Evolutionary conservation across 495 filamentous ascomycete genomes (phyloP), one percentile per base, ranked within the genome.

Genomic region (Platismatia glauca): DNA sequence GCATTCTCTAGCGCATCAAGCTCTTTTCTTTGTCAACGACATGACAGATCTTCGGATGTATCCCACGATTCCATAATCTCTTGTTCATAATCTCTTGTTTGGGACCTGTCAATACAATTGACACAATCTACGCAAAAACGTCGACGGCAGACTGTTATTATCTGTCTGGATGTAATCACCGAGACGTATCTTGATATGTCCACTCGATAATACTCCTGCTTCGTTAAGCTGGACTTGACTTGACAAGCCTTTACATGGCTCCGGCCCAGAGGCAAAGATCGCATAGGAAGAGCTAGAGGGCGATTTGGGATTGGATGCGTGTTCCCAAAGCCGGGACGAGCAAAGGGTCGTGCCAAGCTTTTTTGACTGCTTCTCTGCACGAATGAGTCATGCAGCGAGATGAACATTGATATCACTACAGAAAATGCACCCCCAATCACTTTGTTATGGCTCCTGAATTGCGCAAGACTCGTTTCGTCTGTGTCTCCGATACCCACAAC

Each of bases 401-500:
- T 46, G 22, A 27, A n/a, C 4, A 46, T 46, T 20, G 43, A 37
- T 24, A 8, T 44, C 39, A 33, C 22, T 46, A 20, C 4, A 5
- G 12, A 59, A 31, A 9, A n/a, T 7, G 18, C 33, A 18, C 22
- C 8, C n/a, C 12, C 7, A 31, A 24, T 4, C 29, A 50, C 52
- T 11, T 46, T 5, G 31, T 41, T 16, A 63, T 66, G 15, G n/a
- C 46, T 24, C 44, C 44, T 58, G 57, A 48, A 37, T 59, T 57
- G 41, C 79, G 74, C 24, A 86, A 77, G 62, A 81, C 80, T 46
- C 77, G 83, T 35, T 77, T 86, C 43, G 80, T 85, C 57, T 85
- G 81, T 72, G 74, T 85, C 58, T 85, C 83, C 7, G 83, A 86
- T 64, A 86, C 83, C 5, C 82, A 86, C 67, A 81, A 78, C 64